Conservation (phyloP, 345 rosid species). For the Murraya koenigii region DNA sequence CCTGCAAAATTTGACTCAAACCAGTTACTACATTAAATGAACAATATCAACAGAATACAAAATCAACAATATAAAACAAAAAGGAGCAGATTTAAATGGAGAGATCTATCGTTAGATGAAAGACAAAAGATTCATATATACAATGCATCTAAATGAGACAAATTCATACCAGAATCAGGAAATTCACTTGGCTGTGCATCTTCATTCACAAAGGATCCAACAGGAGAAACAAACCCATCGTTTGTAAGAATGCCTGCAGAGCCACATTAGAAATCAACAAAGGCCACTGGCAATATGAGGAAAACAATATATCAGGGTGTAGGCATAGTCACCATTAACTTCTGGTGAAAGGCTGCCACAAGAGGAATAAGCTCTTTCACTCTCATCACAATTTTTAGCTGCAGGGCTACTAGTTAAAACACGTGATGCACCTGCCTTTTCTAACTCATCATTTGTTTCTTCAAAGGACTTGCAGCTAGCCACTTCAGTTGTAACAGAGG, state of each 20-base stretch:
- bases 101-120: neutral
- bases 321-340: slow-evolving; percentile 27
- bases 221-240: slow-evolving; percentile 12
- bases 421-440: neutral
- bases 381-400: slow-evolving; percentile 12
- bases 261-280: slow-evolving; percentile 17
- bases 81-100: neutral
- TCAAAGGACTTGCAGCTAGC: slow-evolving; percentile 18
- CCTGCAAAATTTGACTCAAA: slow-evolving; percentile 25
- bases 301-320: neutral
- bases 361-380: slow-evolving; percentile 17
- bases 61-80: neutral
- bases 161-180: slow-evolving; percentile 22
- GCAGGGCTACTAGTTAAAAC: slow-evolving; percentile 12
- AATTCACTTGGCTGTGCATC: slow-evolving; percentile 12
- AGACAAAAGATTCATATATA: neutral
- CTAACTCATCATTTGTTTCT: slow-evolving; percentile 21
- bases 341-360: slow-evolving; percentile 11
- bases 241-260: slow-evolving; percentile 18
- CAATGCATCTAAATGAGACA: slow-evolving; percentile 3
- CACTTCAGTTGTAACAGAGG: slow-evolving; percentile 21
- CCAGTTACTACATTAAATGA: slow-evolving; percentile 11
- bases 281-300: neutral
- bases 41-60: neutral
- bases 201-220: slow-evolving; percentile 13